Evolutionary conservation across 2,329 filamentous ascomycete genomes (phyloP).

Genomic region (Exophiala spinifera): DNA sequence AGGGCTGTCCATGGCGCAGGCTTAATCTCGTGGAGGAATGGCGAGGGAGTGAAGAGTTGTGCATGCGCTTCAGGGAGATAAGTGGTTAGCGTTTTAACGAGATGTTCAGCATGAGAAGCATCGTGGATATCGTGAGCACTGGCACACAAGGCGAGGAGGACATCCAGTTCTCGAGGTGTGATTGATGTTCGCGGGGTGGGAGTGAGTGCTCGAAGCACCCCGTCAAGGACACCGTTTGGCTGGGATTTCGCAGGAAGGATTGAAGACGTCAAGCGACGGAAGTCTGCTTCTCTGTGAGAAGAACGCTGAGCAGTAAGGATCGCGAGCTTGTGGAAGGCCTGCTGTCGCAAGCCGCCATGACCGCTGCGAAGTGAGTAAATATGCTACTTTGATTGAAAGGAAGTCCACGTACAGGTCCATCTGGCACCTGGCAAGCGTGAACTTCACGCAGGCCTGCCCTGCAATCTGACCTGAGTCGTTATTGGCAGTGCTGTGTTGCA

Average conservation of each 20-base stretch:
- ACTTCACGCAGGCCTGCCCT: constrained; percentile 2
- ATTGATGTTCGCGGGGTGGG: constrained; percentile 40
- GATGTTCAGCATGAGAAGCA: constrained; percentile 68
- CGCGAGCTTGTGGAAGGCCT: constrained; percentile 45
- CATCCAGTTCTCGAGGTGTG: constrained; percentile 84
- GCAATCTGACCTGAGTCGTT: background rate
- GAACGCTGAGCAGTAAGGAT: constrained; percentile 38
- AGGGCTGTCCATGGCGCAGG: constrained; percentile 87
- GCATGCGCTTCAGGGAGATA: constrained; percentile 83
- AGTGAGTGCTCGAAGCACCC: constrained; percentile 36
- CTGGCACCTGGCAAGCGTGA: constrained; percentile 6
- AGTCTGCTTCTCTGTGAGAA: constrained; percentile 32
- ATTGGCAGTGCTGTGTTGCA: background rate
- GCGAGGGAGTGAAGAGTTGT: constrained; percentile 74
- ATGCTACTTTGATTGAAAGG: background rate
- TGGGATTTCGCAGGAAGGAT: constrained; percentile 29
- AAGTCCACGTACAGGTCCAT: constrained; percentile 21
- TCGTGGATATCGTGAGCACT: constrained; percentile 74
- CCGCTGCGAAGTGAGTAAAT: constrained; percentile 14
- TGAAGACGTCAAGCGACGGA: constrained; percentile 37
- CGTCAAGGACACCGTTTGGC: constrained; percentile 36
- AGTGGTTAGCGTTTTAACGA: constrained; percentile 73
- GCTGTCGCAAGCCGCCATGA: constrained; percentile 35
- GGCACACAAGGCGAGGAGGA: constrained; percentile 86
- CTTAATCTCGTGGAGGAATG: constrained; percentile 76